These are phyloP conservation scores for Paraconiothyrium sp. DNA, from an alignment of 2,329 filamentous ascomycete species.

Conservation along the genomic window DNA sequence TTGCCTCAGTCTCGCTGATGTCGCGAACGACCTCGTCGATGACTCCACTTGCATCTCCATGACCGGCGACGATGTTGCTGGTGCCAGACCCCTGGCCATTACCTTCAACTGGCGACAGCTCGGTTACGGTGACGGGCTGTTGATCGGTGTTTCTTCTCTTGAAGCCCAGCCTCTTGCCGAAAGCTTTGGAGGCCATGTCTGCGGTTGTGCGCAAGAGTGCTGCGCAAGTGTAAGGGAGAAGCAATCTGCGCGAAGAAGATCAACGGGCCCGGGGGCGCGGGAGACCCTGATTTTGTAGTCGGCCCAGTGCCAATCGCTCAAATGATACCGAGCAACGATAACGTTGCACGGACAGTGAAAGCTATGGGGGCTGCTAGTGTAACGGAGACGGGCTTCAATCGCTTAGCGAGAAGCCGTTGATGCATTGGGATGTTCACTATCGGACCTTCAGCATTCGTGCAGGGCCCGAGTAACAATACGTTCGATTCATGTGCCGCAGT, in stretches of 20 bases:
- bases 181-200: conserved; percentile 3
- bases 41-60: conserved; percentile 2
- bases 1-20: conserved; percentile 10
- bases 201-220: background rate
- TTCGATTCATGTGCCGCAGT: no score
- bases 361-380: background rate
- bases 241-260: background rate
- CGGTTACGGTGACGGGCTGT: conserved; percentile 6
- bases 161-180: conserved; percentile 12
- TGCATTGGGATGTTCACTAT: background rate
- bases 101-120: background rate
- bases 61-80: background rate
- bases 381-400: background rate
- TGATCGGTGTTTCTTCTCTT: conserved; percentile 5
- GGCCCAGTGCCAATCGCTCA: background rate
- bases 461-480: background rate
- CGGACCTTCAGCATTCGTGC: background rate
- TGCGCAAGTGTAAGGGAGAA: background rate
- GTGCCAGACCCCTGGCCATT: background rate
- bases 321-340: background rate
- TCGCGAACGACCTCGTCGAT: conserved; percentile 12
- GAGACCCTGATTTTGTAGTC: background rate
- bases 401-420: background rate
- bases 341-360: background rate
- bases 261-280: background rate